Evolutionary conservation across 495 filamentous ascomycete genomes (phyloP).

Genomic region (Bacidia gigantensis): DNA sequence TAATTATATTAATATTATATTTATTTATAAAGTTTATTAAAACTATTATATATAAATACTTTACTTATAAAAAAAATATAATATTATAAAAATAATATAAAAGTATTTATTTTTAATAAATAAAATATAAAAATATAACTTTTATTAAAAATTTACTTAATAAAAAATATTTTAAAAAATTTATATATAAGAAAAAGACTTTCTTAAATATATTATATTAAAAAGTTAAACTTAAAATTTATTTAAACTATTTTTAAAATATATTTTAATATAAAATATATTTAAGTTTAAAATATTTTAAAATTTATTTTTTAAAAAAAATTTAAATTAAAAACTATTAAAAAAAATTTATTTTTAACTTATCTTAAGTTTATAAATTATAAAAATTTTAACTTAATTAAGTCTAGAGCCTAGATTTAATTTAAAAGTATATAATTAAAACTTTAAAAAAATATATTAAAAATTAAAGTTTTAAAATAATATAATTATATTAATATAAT

Average conservation of each 20-base stretch:
- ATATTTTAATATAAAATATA: background rate
- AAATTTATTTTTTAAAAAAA: slow-evolving; percentile 1
- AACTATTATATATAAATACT: background rate
- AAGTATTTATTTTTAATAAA: background rate
- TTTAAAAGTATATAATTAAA: background rate
- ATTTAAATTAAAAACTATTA: slow-evolving; percentile 1
- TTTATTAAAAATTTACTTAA: slow-evolving; percentile 1
- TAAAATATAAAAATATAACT: background rate
- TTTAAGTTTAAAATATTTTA: background rate
- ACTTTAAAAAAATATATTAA: background rate
- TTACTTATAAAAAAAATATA: background rate
- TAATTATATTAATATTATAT: background rate
- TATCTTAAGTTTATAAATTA: no score
- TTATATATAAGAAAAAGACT: background rate
- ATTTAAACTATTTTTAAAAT: background rate
- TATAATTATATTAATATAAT: background rate
- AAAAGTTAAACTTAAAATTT: background rate
- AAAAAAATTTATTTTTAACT: background rate
- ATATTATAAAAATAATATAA: background rate
- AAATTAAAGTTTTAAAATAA: background rate
- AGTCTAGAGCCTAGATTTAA: background rate
- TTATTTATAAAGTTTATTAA: background rate
- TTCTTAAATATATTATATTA: background rate
- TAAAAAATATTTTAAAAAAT: background rate
- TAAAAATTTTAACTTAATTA: background rate